Conservation (phyloP, 768 basidiomycete genomes). For the Boletus vinaceobasis region DNA sequence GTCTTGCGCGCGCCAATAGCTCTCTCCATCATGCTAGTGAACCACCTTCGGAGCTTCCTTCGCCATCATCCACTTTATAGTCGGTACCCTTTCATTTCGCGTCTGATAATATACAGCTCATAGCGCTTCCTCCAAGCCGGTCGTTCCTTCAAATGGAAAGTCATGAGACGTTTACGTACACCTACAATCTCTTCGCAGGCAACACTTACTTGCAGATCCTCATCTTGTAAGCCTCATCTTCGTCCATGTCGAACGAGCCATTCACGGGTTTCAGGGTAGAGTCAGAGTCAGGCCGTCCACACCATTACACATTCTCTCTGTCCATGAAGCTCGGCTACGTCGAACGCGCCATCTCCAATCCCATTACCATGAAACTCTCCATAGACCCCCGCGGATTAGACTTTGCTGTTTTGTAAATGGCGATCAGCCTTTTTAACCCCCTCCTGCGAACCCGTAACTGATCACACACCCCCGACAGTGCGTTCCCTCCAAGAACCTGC, state of each 20-base stretch:
- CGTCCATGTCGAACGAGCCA: not conserved
- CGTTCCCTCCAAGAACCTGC: slow-evolving; percentile 57
- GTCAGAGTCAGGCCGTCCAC: slow-evolving; percentile 21
- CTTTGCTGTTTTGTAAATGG: slow-evolving; percentile 59
- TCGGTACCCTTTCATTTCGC: slow-evolving; percentile 9
- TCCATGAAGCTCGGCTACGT: slow-evolving; percentile 53
- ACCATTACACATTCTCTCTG: slow-evolving; percentile 49
- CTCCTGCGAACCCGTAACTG: not conserved
- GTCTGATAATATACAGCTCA: slow-evolving; percentile 9
- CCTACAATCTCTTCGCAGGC: slow-evolving; percentile 46
- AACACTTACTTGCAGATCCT: slow-evolving; percentile 46
- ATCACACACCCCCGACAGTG: slow-evolving; percentile 30
- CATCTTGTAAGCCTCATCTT: slow-evolving; percentile 43
- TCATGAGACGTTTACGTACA: slow-evolving; percentile 34
- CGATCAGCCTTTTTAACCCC: not conserved
- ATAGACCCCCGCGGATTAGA: slow-evolving; percentile 55
- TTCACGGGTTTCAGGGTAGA: slow-evolving; percentile 29
- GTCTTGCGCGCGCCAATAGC: slow-evolving; percentile 2
- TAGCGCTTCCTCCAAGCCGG: slow-evolving; percentile 5
- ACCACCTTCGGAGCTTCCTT: slow-evolving; percentile 9
- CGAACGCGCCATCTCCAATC: slow-evolving; percentile 51
- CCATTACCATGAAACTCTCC: slow-evolving; percentile 42
- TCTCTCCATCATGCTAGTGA: not conserved
- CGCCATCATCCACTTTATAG: not conserved
- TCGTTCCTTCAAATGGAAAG: slow-evolving; percentile 26